phyloP scores from a whole-genome alignment of 176 grass and related monocot genomes.

The Carex cristatella region DNA sequence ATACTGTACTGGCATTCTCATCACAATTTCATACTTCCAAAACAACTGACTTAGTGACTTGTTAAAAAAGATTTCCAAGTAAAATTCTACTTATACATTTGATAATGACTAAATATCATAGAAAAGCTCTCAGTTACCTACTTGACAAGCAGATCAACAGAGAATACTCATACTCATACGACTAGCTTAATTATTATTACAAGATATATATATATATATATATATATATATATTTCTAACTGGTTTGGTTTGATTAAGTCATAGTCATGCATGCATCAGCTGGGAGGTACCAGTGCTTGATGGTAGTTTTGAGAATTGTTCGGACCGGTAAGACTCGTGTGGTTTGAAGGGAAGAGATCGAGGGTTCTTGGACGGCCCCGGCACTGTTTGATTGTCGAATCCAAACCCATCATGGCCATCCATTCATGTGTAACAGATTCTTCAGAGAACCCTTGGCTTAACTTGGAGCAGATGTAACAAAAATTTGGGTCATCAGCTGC shows the following conservation, averaged over 20 bases:
- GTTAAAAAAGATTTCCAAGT: neutral
- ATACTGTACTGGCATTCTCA: neutral
- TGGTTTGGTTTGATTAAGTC: neutral
- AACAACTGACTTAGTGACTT: neutral
- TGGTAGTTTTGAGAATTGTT: slow-evolving; percentile 7
- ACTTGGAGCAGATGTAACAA: slow-evolving; percentile 20
- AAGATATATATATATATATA: neutral
- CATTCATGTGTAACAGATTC: slow-evolving; percentile 20
- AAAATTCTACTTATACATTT: neutral
- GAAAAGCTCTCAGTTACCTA: neutral
- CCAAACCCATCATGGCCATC: slow-evolving; percentile 23
- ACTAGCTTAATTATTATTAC: neutral
- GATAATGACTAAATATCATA: neutral
- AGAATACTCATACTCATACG: neutral
- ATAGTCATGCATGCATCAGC: neutral
- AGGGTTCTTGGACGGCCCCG: slow-evolving; percentile 14
- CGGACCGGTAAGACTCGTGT: neutral
- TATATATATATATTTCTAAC: neutral
- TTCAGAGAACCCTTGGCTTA: slow-evolving; percentile 18
- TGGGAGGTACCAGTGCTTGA: slow-evolving; percentile 16
- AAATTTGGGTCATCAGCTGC: slow-evolving; percentile 19
- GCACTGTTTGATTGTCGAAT: neutral
- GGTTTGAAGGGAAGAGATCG: slow-evolving; percentile 9
- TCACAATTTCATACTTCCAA: neutral
- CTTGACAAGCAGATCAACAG: neutral